Base-by-base conservation (phyloP, 2,329 filamentous ascomycete species). In the Claviceps capensis region DNA sequence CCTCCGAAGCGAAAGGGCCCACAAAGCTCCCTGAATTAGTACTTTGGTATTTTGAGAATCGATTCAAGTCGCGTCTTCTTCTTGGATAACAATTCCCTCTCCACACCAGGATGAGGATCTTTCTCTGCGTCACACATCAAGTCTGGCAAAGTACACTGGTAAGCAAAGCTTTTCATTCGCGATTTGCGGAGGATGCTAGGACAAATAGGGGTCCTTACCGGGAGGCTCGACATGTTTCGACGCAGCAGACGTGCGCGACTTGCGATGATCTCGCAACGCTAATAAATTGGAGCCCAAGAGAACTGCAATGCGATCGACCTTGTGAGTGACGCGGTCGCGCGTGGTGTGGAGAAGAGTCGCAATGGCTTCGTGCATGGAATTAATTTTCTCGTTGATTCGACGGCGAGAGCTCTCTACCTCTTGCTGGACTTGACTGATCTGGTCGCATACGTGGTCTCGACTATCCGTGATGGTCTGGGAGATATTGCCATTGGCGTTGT, bases 401-500 rank as follows among this genome's bases (percentile, higher is more conserved):
- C 50, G 50, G 22, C 51, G 51, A 11, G 45, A 52, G 30, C 38
- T 37, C 23, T 49, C 51, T 41, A 49, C 40, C 30, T 52, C 51
- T 26, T 45, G 30, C 17, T 45, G 51, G 14, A 46, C 26, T 41
- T 49, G 44, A 36, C 45, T 22, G 17, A 52, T 22, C 17, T 23
- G 30, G 13, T 17, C 50, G 26, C 14, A 47, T 17, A 52, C 13
- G 16, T 52, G 30, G 14, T 44, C 45, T 37, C 38, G 46, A 7
- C 37, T 43, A 2, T 48, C 45, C 34, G 44, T 30, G 19, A 52
- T 37, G 16, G 36, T 41, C 19, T 36, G 26, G 8, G 43, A 48
- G 45, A 48, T 14, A 16, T 44, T 43, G 14, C 26, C 38, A n/a
- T 52, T 48, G 44, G 45, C 50, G 26, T 44, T 38, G 38, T 48